phyloP scores from a whole-genome alignment of 352 stramenopile genomes.

The Globisporangium orthogonon region DNA sequence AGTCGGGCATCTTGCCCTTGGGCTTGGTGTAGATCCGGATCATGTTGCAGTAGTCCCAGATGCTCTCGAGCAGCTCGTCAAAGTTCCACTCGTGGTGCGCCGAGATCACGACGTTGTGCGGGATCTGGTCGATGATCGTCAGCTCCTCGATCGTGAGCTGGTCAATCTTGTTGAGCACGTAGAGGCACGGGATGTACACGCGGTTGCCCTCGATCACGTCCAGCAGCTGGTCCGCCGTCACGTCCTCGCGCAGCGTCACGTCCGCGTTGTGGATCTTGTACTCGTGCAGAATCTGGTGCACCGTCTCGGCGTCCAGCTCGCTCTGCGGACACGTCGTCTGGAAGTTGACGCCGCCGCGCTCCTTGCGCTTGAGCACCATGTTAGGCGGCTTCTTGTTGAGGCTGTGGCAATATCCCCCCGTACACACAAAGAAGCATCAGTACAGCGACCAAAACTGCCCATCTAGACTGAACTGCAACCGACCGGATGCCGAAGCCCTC shows the following conservation, averaged over 20 bases:
- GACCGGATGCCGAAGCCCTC: conserved; percentile 96
- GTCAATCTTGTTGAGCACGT: conserved; percentile 99
- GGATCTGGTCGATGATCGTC: conserved; percentile 97
- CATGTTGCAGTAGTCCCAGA: conserved; percentile 98
- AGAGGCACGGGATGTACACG: conserved; percentile 97
- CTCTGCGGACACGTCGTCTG: conserved; percentile 90
- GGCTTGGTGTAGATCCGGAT: conserved; percentile 99
- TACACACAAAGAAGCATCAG: not conserved
- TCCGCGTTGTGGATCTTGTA: conserved; percentile 99
- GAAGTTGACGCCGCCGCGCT: conserved; percentile 97
- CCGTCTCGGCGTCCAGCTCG: conserved; percentile 93
- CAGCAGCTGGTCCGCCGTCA: conserved; percentile 98
- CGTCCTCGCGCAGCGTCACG: conserved; percentile 93
- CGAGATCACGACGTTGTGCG: conserved; percentile 97
- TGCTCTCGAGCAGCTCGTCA: conserved; percentile 93
- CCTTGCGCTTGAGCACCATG: conserved; percentile 96
- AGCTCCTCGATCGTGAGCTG: conserved; percentile 98
- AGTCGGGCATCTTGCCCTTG: conserved; percentile 93
- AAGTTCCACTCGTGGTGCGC: conserved; percentile 97
- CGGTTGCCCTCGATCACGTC: conserved; percentile 98
- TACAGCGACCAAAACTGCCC: not conserved
- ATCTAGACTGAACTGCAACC: not conserved
- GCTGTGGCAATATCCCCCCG: conserved; percentile 7
- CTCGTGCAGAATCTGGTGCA: conserved; percentile 94
- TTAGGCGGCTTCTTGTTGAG: conserved; percentile 98